A percentile compares a stretch with the other conserved stretches of the same genome.
phyloP scores from a whole-genome alignment of 306 rosid genomes.

The Abrus precatorius region DNA sequence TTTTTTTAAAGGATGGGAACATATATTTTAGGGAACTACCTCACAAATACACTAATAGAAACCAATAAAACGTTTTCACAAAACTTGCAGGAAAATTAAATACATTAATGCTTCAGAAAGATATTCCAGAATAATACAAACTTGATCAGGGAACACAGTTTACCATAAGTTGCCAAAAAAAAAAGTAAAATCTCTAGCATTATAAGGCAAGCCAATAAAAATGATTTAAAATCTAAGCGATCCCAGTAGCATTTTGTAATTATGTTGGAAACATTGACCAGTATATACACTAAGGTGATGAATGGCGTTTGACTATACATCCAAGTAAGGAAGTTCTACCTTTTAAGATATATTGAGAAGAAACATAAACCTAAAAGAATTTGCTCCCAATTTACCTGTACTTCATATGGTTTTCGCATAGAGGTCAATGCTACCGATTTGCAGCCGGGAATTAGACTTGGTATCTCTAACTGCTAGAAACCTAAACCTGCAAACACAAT shows the following conservation, averaged over 20 bases:
- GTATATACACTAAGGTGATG: background rate
- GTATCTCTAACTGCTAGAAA: constrained; percentile 72
- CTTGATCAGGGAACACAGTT: background rate
- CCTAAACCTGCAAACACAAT: constrained; percentile 67
- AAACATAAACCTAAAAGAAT: background rate
- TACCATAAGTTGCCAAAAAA: background rate
- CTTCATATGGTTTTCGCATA: constrained; percentile 53
- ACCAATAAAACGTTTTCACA: background rate
- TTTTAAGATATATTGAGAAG: constrained; percentile 3
- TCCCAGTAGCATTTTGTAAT: background rate
- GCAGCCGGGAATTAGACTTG: constrained; percentile 75
- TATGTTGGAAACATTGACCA: background rate
- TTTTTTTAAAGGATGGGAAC: too few relatives aligned
- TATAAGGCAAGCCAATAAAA: background rate
- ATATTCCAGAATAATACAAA: background rate
- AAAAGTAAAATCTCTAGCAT: background rate
- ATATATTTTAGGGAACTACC: too few relatives aligned
- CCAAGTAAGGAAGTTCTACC: background rate
- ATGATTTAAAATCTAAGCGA: background rate
- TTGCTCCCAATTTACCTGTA: constrained; percentile 17
- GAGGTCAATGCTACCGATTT: constrained; percentile 89
- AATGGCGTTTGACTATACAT: background rate
- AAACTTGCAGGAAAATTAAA: background rate
- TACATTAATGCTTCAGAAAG: background rate
- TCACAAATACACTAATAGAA: background rate